phyloP scores from a whole-genome alignment of 306 rosid genomes.

The Prunus mira region DNA sequence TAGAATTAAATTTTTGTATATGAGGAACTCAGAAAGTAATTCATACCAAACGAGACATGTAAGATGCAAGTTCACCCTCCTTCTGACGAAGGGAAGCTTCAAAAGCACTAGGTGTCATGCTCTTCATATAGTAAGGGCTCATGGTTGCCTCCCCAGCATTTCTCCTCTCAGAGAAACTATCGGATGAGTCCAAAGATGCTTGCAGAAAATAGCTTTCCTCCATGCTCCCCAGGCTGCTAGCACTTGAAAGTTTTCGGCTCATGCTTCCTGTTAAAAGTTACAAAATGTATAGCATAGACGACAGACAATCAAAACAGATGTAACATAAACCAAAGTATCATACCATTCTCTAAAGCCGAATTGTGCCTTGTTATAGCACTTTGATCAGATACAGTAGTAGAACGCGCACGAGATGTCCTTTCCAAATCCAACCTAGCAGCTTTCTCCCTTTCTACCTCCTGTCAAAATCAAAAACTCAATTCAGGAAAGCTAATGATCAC shows the following conservation, averaged over 20 bases:
- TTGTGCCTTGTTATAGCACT: slow-evolving; percentile 43
- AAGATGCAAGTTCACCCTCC: slow-evolving; percentile 99
- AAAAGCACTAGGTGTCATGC: slow-evolving; percentile 89
- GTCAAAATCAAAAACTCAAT: slow-evolving; percentile 30
- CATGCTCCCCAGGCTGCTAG: slow-evolving; percentile 89
- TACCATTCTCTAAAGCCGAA: slow-evolving; percentile 85
- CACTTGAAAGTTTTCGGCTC: slow-evolving; percentile 73
- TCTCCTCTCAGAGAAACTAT: slow-evolving; percentile 67
- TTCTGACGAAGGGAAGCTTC: slow-evolving; percentile 98
- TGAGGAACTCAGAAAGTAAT: slow-evolving; percentile 18
- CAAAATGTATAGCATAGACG: slow-evolving; percentile 18
- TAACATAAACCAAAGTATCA: slow-evolving; percentile 24
- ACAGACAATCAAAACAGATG: slow-evolving; percentile 11
- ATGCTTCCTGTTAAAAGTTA: slow-evolving; percentile 59
- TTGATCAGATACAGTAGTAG: slow-evolving; percentile 59
- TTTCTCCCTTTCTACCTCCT: slow-evolving; percentile 97
- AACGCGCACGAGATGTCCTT: slow-evolving; percentile 49
- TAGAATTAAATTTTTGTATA: not conserved
- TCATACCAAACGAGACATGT: slow-evolving; percentile 92
- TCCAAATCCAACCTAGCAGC: slow-evolving; percentile 87
- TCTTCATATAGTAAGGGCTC: slow-evolving; percentile 92
- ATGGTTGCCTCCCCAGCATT: slow-evolving; percentile 62
- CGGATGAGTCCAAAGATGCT: slow-evolving; percentile 90
- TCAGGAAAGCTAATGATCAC: slow-evolving; percentile 21
- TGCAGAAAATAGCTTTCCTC: slow-evolving; percentile 97